These are phyloP conservation scores for Epichloe uncinata DNA, from an alignment of 2,329 filamentous ascomycete species.

Conservation along the genomic window DNA sequence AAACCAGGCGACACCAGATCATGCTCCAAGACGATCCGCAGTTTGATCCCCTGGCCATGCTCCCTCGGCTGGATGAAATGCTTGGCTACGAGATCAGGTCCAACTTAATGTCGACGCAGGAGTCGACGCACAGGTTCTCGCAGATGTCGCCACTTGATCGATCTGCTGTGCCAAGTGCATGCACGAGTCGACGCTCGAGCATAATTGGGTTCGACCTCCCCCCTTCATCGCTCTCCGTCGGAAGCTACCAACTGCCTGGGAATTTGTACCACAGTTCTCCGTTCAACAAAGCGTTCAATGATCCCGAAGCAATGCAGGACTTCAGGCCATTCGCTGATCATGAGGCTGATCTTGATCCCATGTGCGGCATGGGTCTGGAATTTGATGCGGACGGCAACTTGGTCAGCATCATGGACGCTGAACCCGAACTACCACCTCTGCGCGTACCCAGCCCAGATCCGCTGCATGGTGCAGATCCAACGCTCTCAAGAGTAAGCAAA, in stretches of 20 bases:
- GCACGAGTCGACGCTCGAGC: constrained; percentile 15
- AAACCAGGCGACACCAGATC: constrained; percentile 56
- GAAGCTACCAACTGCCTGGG: constrained; percentile 19
- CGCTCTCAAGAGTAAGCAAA: not conserved
- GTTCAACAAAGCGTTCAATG: constrained; percentile 11
- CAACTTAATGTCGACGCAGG: constrained; percentile 22
- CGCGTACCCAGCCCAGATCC: constrained; percentile 3
- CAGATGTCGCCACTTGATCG: constrained; percentile 28
- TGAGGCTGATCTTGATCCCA: constrained; percentile 23
- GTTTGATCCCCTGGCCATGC: constrained; percentile 35
- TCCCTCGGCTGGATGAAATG: constrained; percentile 20
- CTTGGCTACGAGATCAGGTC: constrained; percentile 23
- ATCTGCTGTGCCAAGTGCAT: constrained; percentile 18
- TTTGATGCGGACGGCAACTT: constrained; percentile 40
- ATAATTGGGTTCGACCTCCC: constrained; percentile 19
- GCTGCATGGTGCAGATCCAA: not conserved
- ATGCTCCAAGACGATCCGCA: constrained; percentile 69
- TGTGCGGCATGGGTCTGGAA: constrained; percentile 31
- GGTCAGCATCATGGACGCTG: constrained; percentile 26
- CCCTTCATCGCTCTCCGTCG: constrained; percentile 22
- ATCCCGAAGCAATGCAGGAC: constrained; percentile 10
- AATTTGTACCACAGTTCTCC: constrained; percentile 22
- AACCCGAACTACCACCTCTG: constrained; percentile 31
- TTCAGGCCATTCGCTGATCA: constrained; percentile 25
- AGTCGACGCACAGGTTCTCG: constrained; percentile 25